Conservation (phyloP, 2,329 filamentous ascomycete species). For the Amauroascus verrucosus region DNA sequence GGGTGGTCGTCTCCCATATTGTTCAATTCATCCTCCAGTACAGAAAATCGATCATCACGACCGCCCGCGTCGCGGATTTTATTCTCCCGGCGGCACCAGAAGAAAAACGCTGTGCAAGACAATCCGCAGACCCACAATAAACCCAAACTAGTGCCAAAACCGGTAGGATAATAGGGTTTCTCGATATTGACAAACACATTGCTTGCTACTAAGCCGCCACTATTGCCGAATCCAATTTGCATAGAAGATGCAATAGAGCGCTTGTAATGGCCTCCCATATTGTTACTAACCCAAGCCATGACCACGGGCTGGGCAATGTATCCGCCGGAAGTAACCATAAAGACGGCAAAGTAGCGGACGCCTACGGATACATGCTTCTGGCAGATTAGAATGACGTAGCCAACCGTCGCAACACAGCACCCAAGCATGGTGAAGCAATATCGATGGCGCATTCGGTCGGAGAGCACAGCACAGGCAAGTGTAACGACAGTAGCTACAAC, state of each 20-base stretch:
- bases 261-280: slow-evolving; percentile 50
- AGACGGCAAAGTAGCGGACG: slow-evolving; percentile 46
- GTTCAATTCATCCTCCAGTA: slow-evolving; percentile 28
- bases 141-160: slow-evolving; percentile 23
- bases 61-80: slow-evolving; percentile 26
- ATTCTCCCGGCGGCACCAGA: slow-evolving; percentile 31
- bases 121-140: slow-evolving; percentile 29
- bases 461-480: slow-evolving; percentile 41
- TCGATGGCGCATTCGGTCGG: slow-evolving; percentile 43
- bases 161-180: slow-evolving; percentile 23
- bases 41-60: slow-evolving; percentile 27
- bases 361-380: slow-evolving; percentile 40
- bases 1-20: slow-evolving; percentile 35
- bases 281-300: slow-evolving; percentile 49
- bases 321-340: slow-evolving; percentile 45
- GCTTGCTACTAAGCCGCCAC: slow-evolving; percentile 28
- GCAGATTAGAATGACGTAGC: slow-evolving; percentile 47
- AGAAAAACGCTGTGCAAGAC: slow-evolving; percentile 25
- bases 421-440: slow-evolving; percentile 47
- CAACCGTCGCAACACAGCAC: slow-evolving; percentile 41
- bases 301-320: slow-evolving; percentile 48
- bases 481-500: slow-evolving; percentile 54
- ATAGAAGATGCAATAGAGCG: slow-evolving; percentile 45
- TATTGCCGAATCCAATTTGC: slow-evolving; percentile 35
- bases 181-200: slow-evolving; percentile 26